A percentile compares a stretch with the other conserved stretches of the same genome.
Conservation (phyloP, 2,329 filamentous ascomycete species). For the Plenodomus biglobosus region DNA sequence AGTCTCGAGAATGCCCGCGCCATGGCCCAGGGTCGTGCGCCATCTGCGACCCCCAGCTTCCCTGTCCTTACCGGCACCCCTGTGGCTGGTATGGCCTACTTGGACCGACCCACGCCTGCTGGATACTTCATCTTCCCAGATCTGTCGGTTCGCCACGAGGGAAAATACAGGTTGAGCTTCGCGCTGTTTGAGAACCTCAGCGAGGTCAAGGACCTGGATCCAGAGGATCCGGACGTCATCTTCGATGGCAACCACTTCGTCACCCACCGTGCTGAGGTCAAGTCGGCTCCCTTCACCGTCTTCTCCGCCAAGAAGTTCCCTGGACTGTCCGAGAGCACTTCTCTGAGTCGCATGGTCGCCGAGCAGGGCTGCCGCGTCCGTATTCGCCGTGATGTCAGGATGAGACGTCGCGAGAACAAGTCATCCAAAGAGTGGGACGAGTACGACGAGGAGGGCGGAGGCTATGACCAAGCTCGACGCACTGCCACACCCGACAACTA, state of each 20-base stretch:
- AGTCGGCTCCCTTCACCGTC: conserved; percentile 82
- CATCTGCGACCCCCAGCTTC: conserved; percentile 65
- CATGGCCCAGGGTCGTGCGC: conserved; percentile 77
- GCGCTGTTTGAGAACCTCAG: conserved; percentile 93
- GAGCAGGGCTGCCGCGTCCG: conserved; percentile 97
- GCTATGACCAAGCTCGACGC: conserved; percentile 52
- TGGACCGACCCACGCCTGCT: conserved; percentile 76
- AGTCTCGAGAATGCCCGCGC: conserved; percentile 84
- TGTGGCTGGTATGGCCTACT: conserved; percentile 92
- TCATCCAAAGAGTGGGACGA: conserved; percentile 66
- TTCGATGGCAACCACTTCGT: conserved; percentile 58
- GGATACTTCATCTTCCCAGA: conserved; percentile 99
- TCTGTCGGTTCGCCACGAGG: conserved; percentile 92
- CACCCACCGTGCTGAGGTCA: conserved; percentile 85
- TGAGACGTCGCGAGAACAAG: conserved; percentile 81
- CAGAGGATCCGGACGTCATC: conserved; percentile 49
- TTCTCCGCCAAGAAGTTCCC: conserved; percentile 99
- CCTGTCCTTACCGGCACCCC: conserved; percentile 92
- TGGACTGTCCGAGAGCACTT: conserved; percentile 84
- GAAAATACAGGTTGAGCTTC: conserved; percentile 87
- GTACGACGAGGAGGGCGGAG: conserved; percentile 58
- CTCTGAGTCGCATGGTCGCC: conserved; percentile 84
- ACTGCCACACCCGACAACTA: conserved; percentile 56
- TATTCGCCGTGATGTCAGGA: conserved; percentile 89
- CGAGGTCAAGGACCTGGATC: conserved; percentile 75